Base-by-base conservation (phyloP, 1,284 basidiomycete species). In the Ustilago esculenta region DNA sequence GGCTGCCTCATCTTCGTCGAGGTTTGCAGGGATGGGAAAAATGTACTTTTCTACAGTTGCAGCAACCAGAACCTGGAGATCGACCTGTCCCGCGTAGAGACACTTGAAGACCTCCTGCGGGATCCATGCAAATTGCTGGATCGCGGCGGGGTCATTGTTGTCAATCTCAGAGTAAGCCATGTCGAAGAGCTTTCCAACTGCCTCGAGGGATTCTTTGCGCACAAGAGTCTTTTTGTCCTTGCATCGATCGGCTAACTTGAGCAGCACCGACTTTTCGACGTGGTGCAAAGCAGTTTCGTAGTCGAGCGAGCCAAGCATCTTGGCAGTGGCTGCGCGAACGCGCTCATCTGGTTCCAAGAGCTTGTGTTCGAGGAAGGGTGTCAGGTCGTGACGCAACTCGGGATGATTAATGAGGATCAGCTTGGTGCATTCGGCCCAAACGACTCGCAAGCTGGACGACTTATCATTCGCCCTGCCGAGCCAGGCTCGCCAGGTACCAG, bases 151-250 rank as follows among this genome's bases (percentile, higher is more conserved):
- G 59, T 93, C 91, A 52, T 89, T 88, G 60, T 87, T 89, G 80
- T 95, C 92, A 92, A 98, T 94, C 81, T 96, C 92, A 0, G 90
- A 86, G 81, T 89, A 94, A 0, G 94, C 94, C 24, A 91, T 84
- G 61, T 86, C 87, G 82, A 91, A 98, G 1, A 97, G 83, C 70
- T 87, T 90, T 3, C 90, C 92, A 0, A 96, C 82, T 9, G 89
- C 88, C 34, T 87, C 88, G 61, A 92, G 85, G 0, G 95, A 92
- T 81, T 94, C 91, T 0, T 84, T 77, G n/a, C 92, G 88, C 1
- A 98, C 94, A n/a, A 84, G 70, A 6, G 87, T 84, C 89, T 93
- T 96, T 82, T 90, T 93, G 82, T 99, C 96, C 63, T 89, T 83
- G 11, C 89, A 88, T 30, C 96, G 87, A 21, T 86, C 89, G 2